Base-by-base conservation (phyloP, 225 moss, liverwort and hornwort genomes). In the Neckera pumila region DNA sequence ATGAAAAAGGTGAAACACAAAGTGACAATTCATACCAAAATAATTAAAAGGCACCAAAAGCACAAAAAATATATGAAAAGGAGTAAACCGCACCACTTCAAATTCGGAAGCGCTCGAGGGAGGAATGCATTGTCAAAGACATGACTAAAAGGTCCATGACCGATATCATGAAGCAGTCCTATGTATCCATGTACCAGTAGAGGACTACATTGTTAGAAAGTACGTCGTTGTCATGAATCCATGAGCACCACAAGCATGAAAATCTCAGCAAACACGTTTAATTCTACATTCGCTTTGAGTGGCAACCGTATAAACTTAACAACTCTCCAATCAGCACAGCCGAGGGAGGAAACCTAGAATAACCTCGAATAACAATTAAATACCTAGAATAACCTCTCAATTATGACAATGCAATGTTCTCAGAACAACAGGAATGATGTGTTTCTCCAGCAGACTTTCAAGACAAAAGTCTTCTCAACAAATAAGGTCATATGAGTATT, bases 101-200 rank as follows among this genome's bases (percentile, higher is more conserved):
- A 77, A 86, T 91, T 92, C 69, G 96, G 95, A 70, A 92, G 88
- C 79, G 94, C 95, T 91, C 90, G 94, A 74, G 96, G 97, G 67
- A 98, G 96, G 61, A 98, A 98, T 91, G 69, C 97, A 70, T 96
- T 95, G 76, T 98, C 96, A 89, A 96, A 98, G 79, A 96, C 96
- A 91, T 98, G 96, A 90, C 97, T 98, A 83, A 98, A 98, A 76
- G 96, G 97, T 42, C 97, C 97, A 91, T 98, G 96, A 38, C 97
- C 97, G 63, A 98, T 45, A 86, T 98, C 97, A 89, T 98, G 96
- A 87, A 98, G 97, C 75, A 98, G 92, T 49, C 97, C 96, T 97
- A 83, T 45, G 85, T 84, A 72, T 80, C 59, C 89, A 89, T 67
- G 75, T 78, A 79, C 42, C 76, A 85, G 79, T n/a, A 28, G 59